Conservation (phyloP, 2,329 filamentous ascomycete genomes). For the Clarireedia monteithiana region DNA sequence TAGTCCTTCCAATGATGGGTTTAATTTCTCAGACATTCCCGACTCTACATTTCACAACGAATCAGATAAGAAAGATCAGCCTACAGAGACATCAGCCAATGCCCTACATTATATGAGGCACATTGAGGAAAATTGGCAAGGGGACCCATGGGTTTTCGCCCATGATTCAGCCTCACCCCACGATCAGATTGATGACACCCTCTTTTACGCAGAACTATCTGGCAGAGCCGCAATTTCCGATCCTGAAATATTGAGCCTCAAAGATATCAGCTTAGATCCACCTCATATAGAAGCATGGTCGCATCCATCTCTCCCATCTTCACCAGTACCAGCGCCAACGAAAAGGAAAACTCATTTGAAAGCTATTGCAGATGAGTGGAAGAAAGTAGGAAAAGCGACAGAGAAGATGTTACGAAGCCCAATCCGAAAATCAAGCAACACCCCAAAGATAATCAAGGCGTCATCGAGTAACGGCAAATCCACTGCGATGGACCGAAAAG, state of each 20-base stretch:
- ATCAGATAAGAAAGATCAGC: slow-evolving; percentile 34
- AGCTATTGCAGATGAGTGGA: slow-evolving; percentile 40
- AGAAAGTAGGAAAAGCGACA: slow-evolving; percentile 30
- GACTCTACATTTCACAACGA: slow-evolving; percentile 41
- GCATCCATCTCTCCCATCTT: slow-evolving; percentile 19
- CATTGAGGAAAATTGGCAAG: slow-evolving; percentile 12
- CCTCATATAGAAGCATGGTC: slow-evolving; percentile 15
- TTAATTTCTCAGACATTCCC: slow-evolving; percentile 27
- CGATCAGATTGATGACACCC: slow-evolving; percentile 9
- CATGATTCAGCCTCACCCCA: slow-evolving; percentile 16
- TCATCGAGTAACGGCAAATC: slow-evolving; percentile 26
- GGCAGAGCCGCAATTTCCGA: slow-evolving; percentile 28
- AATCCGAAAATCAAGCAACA: slow-evolving; percentile 31
- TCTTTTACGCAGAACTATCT: slow-evolving; percentile 22
- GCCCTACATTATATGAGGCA: slow-evolving; percentile 14
- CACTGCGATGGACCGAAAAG: slow-evolving; percentile 39
- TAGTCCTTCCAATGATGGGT: slow-evolving; percentile 42
- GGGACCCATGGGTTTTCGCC: slow-evolving; percentile 13
- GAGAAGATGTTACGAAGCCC: slow-evolving; percentile 31
- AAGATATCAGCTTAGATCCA: slow-evolving; percentile 23
- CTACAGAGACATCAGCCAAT: slow-evolving; percentile 13
- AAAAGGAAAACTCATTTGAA: slow-evolving; percentile 22
- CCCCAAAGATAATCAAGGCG: slow-evolving; percentile 25
- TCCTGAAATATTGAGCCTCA: slow-evolving; percentile 26
- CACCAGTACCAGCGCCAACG: slow-evolving; percentile 15